Base-by-base conservation (phyloP, 768 basidiomycete species). In the Amanita exitialis region DNA sequence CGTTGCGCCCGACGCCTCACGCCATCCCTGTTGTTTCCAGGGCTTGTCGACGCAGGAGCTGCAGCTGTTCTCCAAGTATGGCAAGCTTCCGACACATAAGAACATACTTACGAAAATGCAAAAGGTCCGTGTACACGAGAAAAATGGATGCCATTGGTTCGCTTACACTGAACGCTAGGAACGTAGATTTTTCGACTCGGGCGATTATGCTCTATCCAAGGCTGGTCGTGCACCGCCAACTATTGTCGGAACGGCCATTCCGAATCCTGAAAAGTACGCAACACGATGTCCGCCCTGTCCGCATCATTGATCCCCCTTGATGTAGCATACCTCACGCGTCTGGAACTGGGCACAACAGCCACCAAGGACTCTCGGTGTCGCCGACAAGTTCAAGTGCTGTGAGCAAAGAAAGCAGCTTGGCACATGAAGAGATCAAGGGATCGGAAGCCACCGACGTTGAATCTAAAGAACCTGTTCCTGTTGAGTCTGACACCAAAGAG, bases 121-220 rank as follows among this genome's bases (percentile, higher is more conserved):
- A 69, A 95, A 91, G 83, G 94, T 90, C 41, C 45, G 75, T 62
- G 7, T 20, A 9, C 8, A 9, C 15, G 3, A 12, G n/a, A 9
- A 18, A 20, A 35, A 39, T n/a, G 38, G 6, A 44, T 44, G 28
- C n/a, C 23, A 37, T 13, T 10, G 34, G n/a, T 39, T 21, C 28
- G 18, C 37, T 23, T 34, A 37, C 36, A 9, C 42, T 51, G 16
- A n/a, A 44, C 15, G 20, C 23, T 58, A 97, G 94, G 95, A 99
- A 63, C 89, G 96, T 61, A 98, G 98, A 69, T 99, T 92, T 72
- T 99, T 99, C 66, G 96, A 98, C 70, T 98, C 95, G 51, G 96
- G 96, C 52, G 96, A 99, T 66, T 98, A 98, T 62, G 94, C 94
- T 27, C 75, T 99, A 57, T 92, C 91, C 46, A 97, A 98, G 67